Percentiles rank a stretch among this genome's conserved stretches.
These are phyloP conservation scores for Talaromyces pinophilus DNA, from an alignment of 2,329 filamentous ascomycete species.

Conservation along the genomic window DNA sequence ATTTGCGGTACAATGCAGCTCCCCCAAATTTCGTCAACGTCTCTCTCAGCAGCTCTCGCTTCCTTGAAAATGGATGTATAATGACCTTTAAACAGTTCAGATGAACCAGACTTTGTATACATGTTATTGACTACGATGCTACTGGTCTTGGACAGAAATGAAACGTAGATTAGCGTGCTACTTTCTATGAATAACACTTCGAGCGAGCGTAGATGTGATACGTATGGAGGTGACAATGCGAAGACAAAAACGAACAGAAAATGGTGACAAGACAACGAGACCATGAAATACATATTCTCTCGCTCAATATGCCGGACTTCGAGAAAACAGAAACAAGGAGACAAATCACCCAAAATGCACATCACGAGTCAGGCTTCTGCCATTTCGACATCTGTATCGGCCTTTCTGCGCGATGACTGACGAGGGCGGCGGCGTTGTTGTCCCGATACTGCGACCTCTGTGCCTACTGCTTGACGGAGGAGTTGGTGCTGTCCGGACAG, in stretches of 20 bases:
- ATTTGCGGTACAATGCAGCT: too few species aligned
- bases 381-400: conserved; percentile 5
- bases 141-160: neutral
- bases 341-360: neutral
- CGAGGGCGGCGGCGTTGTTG: neutral
- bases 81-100: too few species aligned
- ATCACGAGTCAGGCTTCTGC: neutral
- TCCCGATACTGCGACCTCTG: neutral
- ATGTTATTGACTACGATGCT: neutral
- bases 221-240: neutral
- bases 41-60: too few species aligned
- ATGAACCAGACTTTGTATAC: neutral
- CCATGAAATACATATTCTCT: neutral
- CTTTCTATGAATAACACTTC: neutral
- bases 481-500: conserved; percentile 19
- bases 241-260: neutral
- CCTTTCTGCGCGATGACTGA: neutral
- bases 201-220: neutral
- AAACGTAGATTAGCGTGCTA: neutral
- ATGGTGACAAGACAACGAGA: neutral
- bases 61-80: too few species aligned
- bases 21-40: too few species aligned
- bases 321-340: neutral
- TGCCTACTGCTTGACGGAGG: neutral
- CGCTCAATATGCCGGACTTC: neutral